phyloP scores from a whole-genome alignment of 148 eudicot species.

The Cornus kousa region DNA sequence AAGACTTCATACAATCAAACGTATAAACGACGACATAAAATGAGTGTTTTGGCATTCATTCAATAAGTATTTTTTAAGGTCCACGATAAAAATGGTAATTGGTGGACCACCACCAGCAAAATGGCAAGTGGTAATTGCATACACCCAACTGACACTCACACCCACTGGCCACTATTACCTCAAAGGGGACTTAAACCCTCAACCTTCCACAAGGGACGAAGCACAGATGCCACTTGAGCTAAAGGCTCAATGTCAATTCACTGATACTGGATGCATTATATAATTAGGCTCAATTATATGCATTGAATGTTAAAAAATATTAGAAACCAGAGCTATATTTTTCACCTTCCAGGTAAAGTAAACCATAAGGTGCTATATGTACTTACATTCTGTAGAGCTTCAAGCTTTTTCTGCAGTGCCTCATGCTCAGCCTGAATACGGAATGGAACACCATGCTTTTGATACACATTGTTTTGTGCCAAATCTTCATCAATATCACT shows the following conservation, averaged over 20 bases:
- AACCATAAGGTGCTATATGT: constrained; percentile 4
- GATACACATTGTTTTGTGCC: constrained; percentile 91
- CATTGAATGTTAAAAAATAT: background rate
- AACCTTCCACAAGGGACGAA: background rate
- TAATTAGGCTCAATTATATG: background rate
- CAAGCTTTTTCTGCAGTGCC: constrained; percentile 90
- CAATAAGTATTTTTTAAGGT: background rate
- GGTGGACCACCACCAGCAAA: background rate
- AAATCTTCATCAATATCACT: constrained; percentile 91
- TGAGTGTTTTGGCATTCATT: background rate
- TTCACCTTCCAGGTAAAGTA: background rate
- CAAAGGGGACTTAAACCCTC: background rate
- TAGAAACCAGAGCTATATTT: background rate
- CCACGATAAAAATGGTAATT: background rate
- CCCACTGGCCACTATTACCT: too few species aligned
- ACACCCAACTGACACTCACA: too few species aligned
- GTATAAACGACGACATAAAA: background rate
- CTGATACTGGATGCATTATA: background rate
- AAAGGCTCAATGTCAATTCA: background rate
- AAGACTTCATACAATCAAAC: background rate
- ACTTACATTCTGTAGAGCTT: constrained; percentile 88
- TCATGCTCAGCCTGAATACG: constrained; percentile 98
- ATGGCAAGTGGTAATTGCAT: too few species aligned
- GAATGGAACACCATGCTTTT: constrained; percentile 94
- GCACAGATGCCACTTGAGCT: background rate